Evolutionary conservation across 805 yeast genomes (phyloP), one percentile per base, ranked within the genome.

Genomic region (Metschnikowia lochheadii): DNA sequence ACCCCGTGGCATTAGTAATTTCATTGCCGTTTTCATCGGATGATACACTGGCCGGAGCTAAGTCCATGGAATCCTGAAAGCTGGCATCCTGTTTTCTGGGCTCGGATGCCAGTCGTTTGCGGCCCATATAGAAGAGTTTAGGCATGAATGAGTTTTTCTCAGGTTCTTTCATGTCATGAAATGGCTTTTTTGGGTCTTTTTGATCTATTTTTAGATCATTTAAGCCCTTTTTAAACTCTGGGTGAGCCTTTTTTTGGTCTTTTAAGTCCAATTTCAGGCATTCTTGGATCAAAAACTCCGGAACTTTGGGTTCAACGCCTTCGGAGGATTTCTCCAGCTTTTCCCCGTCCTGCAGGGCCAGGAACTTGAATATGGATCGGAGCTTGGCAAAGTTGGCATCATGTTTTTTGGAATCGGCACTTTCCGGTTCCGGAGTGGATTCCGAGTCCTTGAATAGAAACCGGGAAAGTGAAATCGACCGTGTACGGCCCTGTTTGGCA

Each of bases 381-480:
- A 49, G 50, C 44, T 38, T 44, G 44, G 48, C 38, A 6, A 52
- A 38, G 34, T 51, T 41, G 34, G 40, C 40, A 14, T 41, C 50
- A 11, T 6, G 36, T 18, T 50, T 49, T 15, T 45, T 41, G 14
- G n/a, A 15, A 8, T 40, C 43, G 8, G n/a, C 42, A 8, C 32
- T n/a, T 10, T 42, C 38, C 18, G 38, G 31, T 11, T 41, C 44
- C 13, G 44, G 44, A 26, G n/a, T 18, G 21, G 50, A 36, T 34
- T 51, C 59, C n/a, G 62, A 59, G 33, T 62, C 62, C 47, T 56
- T 62, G 49, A 64, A 65, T 23, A 66, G 56, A 34, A 67, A 62
- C 38, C 62, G 56, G 14, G 68, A 50, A 35, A 68, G 44, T 35
- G 70, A 64, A 3, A 66, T 64, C 32, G 70, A 64, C 31, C 70